phyloP scores from a whole-genome alignment of 2,329 filamentous ascomycete species.

The Periconia sp. region DNA sequence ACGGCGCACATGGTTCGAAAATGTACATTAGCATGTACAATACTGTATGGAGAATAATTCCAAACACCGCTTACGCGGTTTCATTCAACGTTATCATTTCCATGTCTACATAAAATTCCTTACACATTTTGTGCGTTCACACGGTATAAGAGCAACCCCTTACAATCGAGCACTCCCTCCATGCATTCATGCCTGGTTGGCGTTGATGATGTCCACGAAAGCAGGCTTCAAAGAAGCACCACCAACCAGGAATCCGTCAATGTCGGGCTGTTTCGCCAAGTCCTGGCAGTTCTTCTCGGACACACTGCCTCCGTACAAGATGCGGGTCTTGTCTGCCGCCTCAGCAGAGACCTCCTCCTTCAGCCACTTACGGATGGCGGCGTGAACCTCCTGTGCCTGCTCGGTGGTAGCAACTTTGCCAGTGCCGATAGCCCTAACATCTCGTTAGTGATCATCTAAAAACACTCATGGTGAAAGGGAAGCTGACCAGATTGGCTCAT shows the following conservation, averaged over 20 bases:
- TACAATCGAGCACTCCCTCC: conserved; percentile 43
- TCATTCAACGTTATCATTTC: neutral
- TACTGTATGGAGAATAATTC: conserved; percentile 14
- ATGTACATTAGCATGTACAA: conserved; percentile 27
- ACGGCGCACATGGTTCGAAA: conserved; percentile 19
- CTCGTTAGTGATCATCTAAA: conserved; percentile 12
- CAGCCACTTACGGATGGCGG: conserved; percentile 88
- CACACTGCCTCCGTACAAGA: conserved; percentile 96
- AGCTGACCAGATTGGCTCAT: conserved; percentile 93
- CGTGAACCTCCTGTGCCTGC: conserved; percentile 53
- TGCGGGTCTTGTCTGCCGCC: conserved; percentile 82
- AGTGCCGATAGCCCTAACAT: conserved; percentile 70
- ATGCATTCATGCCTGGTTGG: conserved; percentile 47
- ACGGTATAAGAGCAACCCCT: conserved; percentile 1
- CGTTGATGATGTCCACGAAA: conserved; percentile 74
- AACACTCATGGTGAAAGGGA: neutral
- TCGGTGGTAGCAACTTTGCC: conserved; percentile 57
- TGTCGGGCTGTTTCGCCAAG: conserved; percentile 87
- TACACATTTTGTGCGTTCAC: neutral
- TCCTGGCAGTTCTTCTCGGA: conserved; percentile 98
- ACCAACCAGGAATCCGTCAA: conserved; percentile 97
- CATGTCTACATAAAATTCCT: neutral
- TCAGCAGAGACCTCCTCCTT: conserved; percentile 70
- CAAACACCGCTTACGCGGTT: neutral
- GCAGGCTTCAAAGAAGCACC: conserved; percentile 96